phyloP scores from a whole-genome alignment of 1,139 yeast species.

The Debaryomyces sp. region DNA sequence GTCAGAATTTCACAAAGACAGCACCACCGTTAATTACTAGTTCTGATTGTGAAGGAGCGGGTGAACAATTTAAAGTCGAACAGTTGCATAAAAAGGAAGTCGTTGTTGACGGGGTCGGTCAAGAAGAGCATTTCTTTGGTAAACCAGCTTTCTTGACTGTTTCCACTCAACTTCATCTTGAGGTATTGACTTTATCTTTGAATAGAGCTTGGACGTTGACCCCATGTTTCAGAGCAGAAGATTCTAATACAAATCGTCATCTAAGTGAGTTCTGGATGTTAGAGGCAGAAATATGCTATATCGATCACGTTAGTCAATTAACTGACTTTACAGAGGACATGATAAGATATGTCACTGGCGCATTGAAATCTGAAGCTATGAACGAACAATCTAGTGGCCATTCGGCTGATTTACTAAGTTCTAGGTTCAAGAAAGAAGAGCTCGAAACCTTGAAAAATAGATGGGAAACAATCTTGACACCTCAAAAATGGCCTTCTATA shows the following conservation, averaged over 20 bases:
- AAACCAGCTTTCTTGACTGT: constrained; percentile 76
- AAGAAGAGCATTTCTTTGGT: constrained; percentile 58
- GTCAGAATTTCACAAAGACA: constrained; percentile 64
- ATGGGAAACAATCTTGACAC: constrained; percentile 34
- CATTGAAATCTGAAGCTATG: constrained; percentile 21
- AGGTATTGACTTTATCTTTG: constrained; percentile 73
- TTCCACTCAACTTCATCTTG: constrained; percentile 89
- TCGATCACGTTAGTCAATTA: constrained; percentile 58
- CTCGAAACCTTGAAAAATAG: constrained; percentile 26
- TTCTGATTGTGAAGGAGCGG: constrained; percentile 98
- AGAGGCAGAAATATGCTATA: constrained; percentile 84
- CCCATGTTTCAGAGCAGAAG: constrained; percentile 95
- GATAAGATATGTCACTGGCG: constrained; percentile 57
- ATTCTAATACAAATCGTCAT: constrained; percentile 88
- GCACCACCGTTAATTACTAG: constrained; percentile 85
- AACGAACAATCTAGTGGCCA: constrained; percentile 18
- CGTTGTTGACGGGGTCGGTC: constrained; percentile 16
- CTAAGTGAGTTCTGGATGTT: constrained; percentile 97
- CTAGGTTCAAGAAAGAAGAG: constrained; percentile 41
- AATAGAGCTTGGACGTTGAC: constrained; percentile 85
- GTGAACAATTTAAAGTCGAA: constrained; percentile 74
- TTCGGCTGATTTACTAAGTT: constrained; percentile 44
- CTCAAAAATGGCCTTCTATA: constrained; percentile 65
- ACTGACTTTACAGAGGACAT: constrained; percentile 69
- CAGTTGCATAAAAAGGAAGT: constrained; percentile 22